These are phyloP conservation scores for Phytophthora fragariaefolia DNA, from an alignment of 352 stramenopile genomes.

Conservation along the genomic window DNA sequence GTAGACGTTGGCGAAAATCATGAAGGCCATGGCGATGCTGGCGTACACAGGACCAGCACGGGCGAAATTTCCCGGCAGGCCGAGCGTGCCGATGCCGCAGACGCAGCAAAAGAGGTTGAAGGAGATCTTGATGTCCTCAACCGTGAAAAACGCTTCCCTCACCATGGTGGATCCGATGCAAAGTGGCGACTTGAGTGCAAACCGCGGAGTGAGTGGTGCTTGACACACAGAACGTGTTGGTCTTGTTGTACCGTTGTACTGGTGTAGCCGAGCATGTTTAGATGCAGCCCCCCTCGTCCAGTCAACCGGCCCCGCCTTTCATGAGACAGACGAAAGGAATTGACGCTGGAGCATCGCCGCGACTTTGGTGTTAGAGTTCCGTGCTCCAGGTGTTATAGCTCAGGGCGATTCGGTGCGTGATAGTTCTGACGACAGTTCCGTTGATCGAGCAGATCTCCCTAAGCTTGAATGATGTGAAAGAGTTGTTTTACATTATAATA, in stretches of 20 bases:
- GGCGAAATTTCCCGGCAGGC: constrained; percentile 61
- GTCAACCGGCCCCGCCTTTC: constrained; percentile 20
- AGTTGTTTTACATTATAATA: too few relatives aligned
- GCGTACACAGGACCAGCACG: constrained; percentile 53
- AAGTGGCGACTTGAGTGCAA: constrained; percentile 17
- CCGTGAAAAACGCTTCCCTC: constrained; percentile 30
- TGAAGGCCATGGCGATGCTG: constrained; percentile 54
- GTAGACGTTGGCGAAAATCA: constrained; percentile 51
- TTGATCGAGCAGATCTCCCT: constrained; percentile 8
- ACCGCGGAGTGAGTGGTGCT: constrained; percentile 17
- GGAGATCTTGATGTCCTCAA: constrained; percentile 35
- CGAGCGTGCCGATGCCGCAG: constrained; percentile 65
- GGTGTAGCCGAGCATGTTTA: constrained; percentile 10
- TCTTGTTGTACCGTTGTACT: constrained; percentile 4
- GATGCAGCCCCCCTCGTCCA: constrained; percentile 26
- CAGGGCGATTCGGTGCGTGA: constrained; percentile 11
- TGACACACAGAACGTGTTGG: constrained; percentile 15
- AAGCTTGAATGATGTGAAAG: constrained; percentile 7
- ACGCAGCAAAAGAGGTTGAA: constrained; percentile 59
- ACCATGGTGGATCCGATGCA: constrained; percentile 46
- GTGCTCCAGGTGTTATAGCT: constrained; percentile 22
- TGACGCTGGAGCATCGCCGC: constrained; percentile 20
- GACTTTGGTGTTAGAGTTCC: constrained; percentile 22
- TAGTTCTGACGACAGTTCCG: constrained; percentile 1
- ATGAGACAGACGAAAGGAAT: constrained; percentile 33